These are phyloP conservation scores for Phytophthora idaei DNA, from an alignment of 352 stramenopile species.

Conservation along the genomic window DNA sequence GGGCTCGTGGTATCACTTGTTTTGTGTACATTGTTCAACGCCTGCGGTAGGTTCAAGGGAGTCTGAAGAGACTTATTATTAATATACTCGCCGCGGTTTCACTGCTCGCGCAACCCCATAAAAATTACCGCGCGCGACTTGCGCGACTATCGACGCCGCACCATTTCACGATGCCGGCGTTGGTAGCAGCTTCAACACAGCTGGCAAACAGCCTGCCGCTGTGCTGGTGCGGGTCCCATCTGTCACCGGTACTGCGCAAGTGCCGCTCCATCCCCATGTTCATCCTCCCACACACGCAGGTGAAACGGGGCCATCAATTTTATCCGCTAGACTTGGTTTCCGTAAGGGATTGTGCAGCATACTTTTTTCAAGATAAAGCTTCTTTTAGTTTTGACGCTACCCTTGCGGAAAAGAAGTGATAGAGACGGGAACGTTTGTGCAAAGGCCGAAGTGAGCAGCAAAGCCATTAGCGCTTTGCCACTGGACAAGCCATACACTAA, in stretches of 20 bases:
- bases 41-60: constrained; percentile 22
- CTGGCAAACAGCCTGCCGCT: constrained; percentile 1
- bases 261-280: constrained; percentile 14
- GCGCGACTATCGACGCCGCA: constrained; percentile 20
- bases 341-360: constrained; percentile 24
- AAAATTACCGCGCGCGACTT: constrained; percentile 13
- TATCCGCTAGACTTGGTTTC: neutral
- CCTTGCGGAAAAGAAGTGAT: neutral
- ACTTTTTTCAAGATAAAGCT: constrained; percentile 11
- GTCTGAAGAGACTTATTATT: too few species aligned
- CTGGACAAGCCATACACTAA: neutral
- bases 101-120: constrained; percentile 20
- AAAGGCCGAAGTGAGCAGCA: constrained; percentile 26
- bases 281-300: constrained; percentile 1
- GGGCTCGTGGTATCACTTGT: constrained; percentile 3
- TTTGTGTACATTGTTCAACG: constrained; percentile 13
- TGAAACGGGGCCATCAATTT: constrained; percentile 7
- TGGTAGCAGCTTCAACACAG: constrained; percentile 20
- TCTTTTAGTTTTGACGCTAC: constrained; percentile 16
- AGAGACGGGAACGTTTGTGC: neutral
- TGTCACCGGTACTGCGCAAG: neutral
- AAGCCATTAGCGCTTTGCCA: constrained; percentile 22
- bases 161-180: neutral
- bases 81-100: constrained; percentile 7
- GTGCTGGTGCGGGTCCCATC: neutral